Conservation (phyloP, 2,329 filamentous ascomycete genomes). For the Phyllosticta citriasiana region DNA sequence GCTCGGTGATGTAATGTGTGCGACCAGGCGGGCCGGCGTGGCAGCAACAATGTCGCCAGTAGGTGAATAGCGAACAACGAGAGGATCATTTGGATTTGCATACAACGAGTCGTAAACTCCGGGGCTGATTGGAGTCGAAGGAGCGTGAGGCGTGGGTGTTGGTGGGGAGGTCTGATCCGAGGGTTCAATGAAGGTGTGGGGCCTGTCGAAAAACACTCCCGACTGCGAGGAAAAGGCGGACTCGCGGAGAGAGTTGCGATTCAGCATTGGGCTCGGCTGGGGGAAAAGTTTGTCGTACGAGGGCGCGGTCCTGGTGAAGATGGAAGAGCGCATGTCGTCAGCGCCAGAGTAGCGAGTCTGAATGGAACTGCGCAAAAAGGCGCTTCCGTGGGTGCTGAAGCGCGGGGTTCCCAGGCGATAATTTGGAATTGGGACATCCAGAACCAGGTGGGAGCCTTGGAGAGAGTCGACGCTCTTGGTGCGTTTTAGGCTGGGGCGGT, state of each 20-base stretch:
- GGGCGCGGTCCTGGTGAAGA: constrained; percentile 33
- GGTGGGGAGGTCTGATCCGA: constrained; percentile 21
- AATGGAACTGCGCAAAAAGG: constrained; percentile 70
- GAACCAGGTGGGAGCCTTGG: constrained; percentile 39
- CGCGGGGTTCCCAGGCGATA: constrained; percentile 74
- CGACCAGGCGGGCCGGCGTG: constrained; percentile 80
- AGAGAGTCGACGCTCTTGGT: constrained; percentile 52
- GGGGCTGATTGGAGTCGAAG: constrained; percentile 38
- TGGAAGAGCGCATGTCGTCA: constrained; percentile 60
- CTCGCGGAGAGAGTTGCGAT: constrained; percentile 19
- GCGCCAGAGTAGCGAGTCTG: constrained; percentile 56
- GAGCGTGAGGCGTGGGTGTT: constrained; percentile 26
- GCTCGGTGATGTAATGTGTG: constrained; percentile 90
- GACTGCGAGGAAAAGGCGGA: constrained; percentile 22
- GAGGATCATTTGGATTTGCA: constrained; percentile 68
- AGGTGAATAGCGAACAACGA: constrained; percentile 72
- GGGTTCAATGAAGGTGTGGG: constrained; percentile 26
- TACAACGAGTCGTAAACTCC: constrained; percentile 76
- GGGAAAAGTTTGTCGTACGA: constrained; percentile 34
- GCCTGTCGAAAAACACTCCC: constrained; percentile 6
- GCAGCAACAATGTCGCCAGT: constrained; percentile 75
- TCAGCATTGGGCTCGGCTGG: constrained; percentile 26
- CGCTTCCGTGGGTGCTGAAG: constrained; percentile 67
- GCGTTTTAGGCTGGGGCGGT: constrained; percentile 52
- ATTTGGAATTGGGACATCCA: constrained; percentile 71